These are phyloP conservation scores for Maudiozyma saulgeensis DNA, from an alignment of 805 yeast species.

Conservation along the genomic window DNA sequence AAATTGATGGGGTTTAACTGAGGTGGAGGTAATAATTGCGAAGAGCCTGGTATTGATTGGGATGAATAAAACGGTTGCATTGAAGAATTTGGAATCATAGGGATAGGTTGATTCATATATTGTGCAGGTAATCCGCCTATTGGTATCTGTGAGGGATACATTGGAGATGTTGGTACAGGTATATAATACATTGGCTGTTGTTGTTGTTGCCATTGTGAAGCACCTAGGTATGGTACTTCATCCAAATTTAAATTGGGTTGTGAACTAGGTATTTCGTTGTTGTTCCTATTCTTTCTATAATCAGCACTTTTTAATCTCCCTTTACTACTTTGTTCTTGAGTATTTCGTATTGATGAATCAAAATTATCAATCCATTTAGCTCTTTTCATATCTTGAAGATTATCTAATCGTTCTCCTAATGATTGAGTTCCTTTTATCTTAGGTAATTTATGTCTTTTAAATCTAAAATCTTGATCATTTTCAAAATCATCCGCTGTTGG, in stretches of 20 bases:
- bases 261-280: neutral
- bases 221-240: neutral
- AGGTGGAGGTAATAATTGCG: conserved; percentile 23
- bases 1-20: conserved; percentile 14
- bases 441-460: conserved; percentile 24
- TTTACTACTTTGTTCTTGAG: neutral
- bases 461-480: conserved; percentile 26
- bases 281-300: neutral
- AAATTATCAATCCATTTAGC: conserved; percentile 28
- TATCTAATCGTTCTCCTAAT: conserved; percentile 25
- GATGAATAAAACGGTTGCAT: conserved; percentile 21
- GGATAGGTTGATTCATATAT: conserved; percentile 12
- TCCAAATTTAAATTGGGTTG: neutral
- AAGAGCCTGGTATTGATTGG: conserved; percentile 5
- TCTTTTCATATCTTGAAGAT: conserved; percentile 19
- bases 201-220: conserved; percentile 8
- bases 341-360: conserved; percentile 20
- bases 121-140: conserved; percentile 6
- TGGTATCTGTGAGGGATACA: conserved; percentile 8
- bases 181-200: conserved; percentile 11
- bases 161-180: conserved; percentile 18
- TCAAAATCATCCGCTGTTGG: conserved; percentile 13
- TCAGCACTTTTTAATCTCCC: neutral
- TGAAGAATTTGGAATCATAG: conserved; percentile 20
- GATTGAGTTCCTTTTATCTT: conserved; percentile 19